phyloP scores from a whole-genome alignment of 768 basidiomycete genomes.

The Pleurotus platypus region DNA sequence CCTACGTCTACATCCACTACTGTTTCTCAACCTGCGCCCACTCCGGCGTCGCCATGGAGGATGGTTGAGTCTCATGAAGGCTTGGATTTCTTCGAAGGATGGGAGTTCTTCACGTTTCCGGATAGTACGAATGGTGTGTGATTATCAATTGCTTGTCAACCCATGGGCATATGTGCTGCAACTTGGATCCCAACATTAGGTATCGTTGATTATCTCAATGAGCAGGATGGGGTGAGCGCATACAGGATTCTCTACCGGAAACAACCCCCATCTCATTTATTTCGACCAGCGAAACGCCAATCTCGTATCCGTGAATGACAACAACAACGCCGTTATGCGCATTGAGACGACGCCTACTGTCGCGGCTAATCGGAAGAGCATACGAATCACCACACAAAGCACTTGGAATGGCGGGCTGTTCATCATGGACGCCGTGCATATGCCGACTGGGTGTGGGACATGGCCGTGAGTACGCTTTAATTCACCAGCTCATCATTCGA shows the following conservation, averaged over 20 bases:
- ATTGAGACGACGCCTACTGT: conserved; percentile 85
- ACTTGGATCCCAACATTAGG: conserved; percentile 17
- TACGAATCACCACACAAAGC: conserved; percentile 69
- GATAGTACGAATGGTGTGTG: conserved; percentile 75
- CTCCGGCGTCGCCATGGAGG: conserved; percentile 51
- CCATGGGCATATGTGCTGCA: not conserved
- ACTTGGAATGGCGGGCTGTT: conserved; percentile 66
- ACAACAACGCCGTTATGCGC: conserved; percentile 81
- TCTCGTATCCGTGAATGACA: conserved; percentile 61
- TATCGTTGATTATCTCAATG: conserved; percentile 62
- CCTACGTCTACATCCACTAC: no score
- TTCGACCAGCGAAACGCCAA: conserved; percentile 44
- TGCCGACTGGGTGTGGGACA: conserved; percentile 86
- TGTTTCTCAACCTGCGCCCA: no score
- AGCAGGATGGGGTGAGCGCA: conserved; percentile 50
- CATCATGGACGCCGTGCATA: conserved; percentile 81
- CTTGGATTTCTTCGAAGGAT: conserved; percentile 78
- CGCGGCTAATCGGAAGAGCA: conserved; percentile 60
- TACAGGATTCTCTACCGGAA: conserved; percentile 3
- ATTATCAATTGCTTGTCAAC: not conserved
- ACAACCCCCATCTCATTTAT: conserved; percentile 2
- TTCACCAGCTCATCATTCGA: not conserved
- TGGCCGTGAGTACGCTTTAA: conserved; percentile 56
- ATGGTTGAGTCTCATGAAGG: conserved; percentile 62
- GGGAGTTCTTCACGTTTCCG: conserved; percentile 61